Evolutionary conservation across 306 rosid species (phyloP).

Genomic region (Vachellia pachyceras): DNA sequence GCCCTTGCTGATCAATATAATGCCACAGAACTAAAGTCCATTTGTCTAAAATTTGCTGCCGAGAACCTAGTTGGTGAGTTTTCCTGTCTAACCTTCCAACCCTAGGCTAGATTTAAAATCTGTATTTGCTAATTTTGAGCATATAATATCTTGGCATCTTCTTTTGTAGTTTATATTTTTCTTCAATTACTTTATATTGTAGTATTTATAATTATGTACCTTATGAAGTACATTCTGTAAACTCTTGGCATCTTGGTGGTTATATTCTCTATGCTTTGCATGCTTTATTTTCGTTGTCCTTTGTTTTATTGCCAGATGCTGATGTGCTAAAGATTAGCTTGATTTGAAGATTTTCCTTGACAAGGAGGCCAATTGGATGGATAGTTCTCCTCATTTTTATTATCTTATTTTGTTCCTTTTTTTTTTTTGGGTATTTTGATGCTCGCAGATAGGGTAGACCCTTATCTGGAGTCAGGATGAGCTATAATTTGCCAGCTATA

Average conservation of each 20-base stretch:
- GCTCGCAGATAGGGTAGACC: neutral
- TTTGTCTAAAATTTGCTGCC: slow-evolving; percentile 87
- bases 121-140: neutral
- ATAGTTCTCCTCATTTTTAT: neutral
- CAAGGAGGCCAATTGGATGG: neutral
- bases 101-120: neutral
- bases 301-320: neutral
- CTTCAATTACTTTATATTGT: neutral
- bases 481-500: neutral
- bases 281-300: neutral
- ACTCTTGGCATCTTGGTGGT: neutral
- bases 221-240: neutral
- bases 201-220: neutral
- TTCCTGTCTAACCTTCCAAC: slow-evolving; percentile 28
- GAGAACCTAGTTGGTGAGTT: slow-evolving; percentile 90
- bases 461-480: neutral
- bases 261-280: neutral
- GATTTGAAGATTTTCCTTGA: neutral
- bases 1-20: slow-evolving; percentile 86
- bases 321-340: neutral
- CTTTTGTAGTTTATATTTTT: slow-evolving; percentile 25
- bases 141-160: slow-evolving; percentile 2
- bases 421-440: neutral
- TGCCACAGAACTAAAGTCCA: slow-evolving; percentile 85
- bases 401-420: neutral